Evolutionary conservation across 2,329 filamentous ascomycete species (phyloP).

Genomic region (Beauveria sp.): DNA sequence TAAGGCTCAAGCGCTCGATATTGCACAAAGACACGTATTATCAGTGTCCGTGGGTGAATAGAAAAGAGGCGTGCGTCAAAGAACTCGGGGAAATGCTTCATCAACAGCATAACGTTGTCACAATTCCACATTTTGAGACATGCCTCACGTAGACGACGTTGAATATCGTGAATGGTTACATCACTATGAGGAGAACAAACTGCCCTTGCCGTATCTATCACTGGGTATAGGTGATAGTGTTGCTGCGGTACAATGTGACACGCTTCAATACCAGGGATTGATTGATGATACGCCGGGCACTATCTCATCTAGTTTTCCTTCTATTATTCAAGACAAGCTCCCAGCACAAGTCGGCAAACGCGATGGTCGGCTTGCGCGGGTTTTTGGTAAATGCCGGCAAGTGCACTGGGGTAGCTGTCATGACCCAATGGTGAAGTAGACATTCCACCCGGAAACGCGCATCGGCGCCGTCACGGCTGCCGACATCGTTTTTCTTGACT

Average conservation of each 20-base stretch:
- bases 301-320: too few relatives aligned
- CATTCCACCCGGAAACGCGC: not conserved
- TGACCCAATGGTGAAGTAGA: not conserved
- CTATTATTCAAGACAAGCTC: not conserved
- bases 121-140: not conserved
- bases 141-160: not conserved
- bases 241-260: not conserved
- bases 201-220: not conserved
- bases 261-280: not conserved
- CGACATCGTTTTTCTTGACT: not conserved
- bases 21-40: not conserved
- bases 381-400: not conserved
- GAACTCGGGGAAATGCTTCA: not conserved
- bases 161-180: not conserved
- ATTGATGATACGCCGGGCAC: too few relatives aligned
- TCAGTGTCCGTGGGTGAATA: not conserved
- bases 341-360: not conserved
- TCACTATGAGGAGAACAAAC: not conserved
- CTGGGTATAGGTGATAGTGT: not conserved
- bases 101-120: not conserved
- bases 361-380: not conserved
- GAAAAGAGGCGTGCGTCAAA: not conserved
- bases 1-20: not conserved
- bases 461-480: not conserved
- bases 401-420: not conserved